Base-by-base conservation (phyloP, 129 eudicot species). In the Heracleum sosnowskyi region DNA sequence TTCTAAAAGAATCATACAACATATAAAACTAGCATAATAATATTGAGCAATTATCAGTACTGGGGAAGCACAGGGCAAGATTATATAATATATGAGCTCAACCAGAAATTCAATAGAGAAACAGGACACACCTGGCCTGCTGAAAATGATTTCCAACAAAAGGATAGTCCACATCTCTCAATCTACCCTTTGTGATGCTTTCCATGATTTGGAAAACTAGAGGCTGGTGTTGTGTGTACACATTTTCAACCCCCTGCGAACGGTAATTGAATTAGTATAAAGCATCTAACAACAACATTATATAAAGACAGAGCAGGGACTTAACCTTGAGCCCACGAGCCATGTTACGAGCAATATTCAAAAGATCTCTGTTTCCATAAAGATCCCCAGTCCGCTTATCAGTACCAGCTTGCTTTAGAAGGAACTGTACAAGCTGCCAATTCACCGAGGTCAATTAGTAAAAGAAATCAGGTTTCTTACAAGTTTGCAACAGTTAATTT, bases 171-270 rank as follows among this genome's bases (percentile, higher is more conserved):
- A 95, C 90, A 77, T 95, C 98, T 87, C 92, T 88, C 85, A 95
- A 80, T 85, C 98, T 82, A n/a, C 98, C 98, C 83, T 92, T 95
- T 69, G 86, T 70, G 85, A 95, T 95, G 90, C 94, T 92, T 80
- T 95, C 98, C 98, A 95, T 92, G 31, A 87, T 95, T 82, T 91
- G 98, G 79, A 85, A 83, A 28, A 95, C 70, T 76, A 95, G 96
- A 40, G 98, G 98, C 82, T 95, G 98, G 88, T 95, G 98, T 82
- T 95, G 98, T 71, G 98, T 95, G 84, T 95, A 95, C n/a, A 95
- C 98, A 81, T 95, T 95, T 83, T 95, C 97, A 47, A 95, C 97
- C 55, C 98, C 98, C 98, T 94, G 83, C 46, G 70, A 83, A 57
- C 16, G 80, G 45, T 40, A 53, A 42, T 29, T 29, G 5, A 74